phyloP scores from a whole-genome alignment of 176 grass and related monocot genomes.

The Rhynchospora pubera region DNA sequence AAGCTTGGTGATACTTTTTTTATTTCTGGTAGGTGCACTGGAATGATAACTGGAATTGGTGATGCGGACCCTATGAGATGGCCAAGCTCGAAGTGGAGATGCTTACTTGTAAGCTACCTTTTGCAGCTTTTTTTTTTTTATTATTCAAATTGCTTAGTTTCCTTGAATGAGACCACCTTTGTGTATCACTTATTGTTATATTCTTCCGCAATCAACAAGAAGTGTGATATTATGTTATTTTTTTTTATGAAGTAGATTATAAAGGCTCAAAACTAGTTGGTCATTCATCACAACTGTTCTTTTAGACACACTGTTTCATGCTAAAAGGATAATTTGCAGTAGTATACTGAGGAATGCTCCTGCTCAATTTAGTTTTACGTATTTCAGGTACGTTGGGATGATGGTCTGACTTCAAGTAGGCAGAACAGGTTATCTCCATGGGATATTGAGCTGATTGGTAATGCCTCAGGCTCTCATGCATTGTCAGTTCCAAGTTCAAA shows the following conservation, averaged over 20 bases:
- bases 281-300: not conserved
- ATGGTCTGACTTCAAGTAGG: slow-evolving; percentile 31
- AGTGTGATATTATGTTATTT: too few species aligned
- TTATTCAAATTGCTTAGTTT: not conserved
- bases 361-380: slow-evolving; percentile 17
- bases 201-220: too few species aligned
- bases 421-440: slow-evolving; percentile 81
- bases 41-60: slow-evolving; percentile 69
- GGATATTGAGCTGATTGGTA: slow-evolving; percentile 62
- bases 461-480: slow-evolving; percentile 28
- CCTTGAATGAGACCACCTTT: too few species aligned
- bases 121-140: not conserved
- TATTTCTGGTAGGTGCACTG: slow-evolving; percentile 51
- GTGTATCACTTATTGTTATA: too few species aligned
- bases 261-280: too few species aligned
- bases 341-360: not conserved
- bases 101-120: slow-evolving; percentile 54
- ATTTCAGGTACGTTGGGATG: slow-evolving; percentile 77
- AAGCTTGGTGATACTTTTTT: not conserved
- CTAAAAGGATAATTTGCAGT: not conserved
- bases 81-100: slow-evolving; percentile 98
- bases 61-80: slow-evolving; percentile 65
- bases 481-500: slow-evolving; percentile 49
- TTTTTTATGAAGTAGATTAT: too few species aligned
- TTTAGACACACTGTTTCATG: not conserved